These are phyloP conservation scores for Tympanopsis confertula DNA, from an alignment of 2,329 filamentous ascomycete species.

Conservation along the genomic window DNA sequence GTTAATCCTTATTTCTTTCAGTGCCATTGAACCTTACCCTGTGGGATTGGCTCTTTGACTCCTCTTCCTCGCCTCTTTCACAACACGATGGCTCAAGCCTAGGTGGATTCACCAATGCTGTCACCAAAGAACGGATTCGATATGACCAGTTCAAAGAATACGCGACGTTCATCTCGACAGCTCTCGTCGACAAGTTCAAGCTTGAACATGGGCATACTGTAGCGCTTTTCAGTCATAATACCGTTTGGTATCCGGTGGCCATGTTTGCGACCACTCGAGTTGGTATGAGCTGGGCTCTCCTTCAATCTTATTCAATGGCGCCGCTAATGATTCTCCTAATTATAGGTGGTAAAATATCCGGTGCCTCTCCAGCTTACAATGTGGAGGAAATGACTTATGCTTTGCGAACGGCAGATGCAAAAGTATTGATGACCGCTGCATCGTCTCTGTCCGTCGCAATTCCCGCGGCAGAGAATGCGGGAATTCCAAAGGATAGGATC, in stretches of 20 bases:
- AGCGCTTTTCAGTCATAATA: conserved; percentile 50
- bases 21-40: conserved; percentile 41
- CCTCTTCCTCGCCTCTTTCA: conserved; percentile 25
- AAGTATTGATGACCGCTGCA: conserved; percentile 37
- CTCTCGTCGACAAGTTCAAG: conserved; percentile 40
- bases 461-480: conserved; percentile 38
- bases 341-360: conserved; percentile 42
- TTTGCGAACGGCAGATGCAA: conserved; percentile 41
- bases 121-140: conserved; percentile 43
- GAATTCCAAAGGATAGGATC: conserved; percentile 35
- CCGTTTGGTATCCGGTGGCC: conserved; percentile 55
- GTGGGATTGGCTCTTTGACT: conserved; percentile 53
- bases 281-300: conserved; percentile 8
- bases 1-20: too few relatives aligned
- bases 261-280: conserved; percentile 37
- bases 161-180: conserved; percentile 47
- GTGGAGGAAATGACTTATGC: conserved; percentile 59
- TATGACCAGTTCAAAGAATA: conserved; percentile 45
- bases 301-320: too few relatives aligned
- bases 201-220: conserved; percentile 42
- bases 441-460: conserved; percentile 35
- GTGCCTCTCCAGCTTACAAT: conserved; percentile 54
- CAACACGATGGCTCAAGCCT: conserved; percentile 20
- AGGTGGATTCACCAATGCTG: conserved; percentile 43
- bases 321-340: neutral